These are phyloP conservation scores for Lonicera japonica DNA, from an alignment of 129 eudicot species.

Conservation along the genomic window DNA sequence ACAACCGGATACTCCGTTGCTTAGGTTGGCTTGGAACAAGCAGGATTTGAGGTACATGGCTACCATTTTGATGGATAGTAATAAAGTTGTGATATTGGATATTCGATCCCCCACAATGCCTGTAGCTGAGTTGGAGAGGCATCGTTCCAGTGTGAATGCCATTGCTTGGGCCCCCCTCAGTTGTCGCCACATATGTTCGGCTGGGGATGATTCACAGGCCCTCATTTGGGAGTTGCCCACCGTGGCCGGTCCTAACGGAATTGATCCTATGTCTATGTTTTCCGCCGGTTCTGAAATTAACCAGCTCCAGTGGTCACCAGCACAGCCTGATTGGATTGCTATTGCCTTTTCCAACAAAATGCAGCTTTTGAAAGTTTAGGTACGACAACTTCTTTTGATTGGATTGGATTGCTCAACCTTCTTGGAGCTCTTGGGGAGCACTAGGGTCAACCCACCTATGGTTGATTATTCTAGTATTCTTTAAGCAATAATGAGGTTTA, in stretches of 20 bases:
- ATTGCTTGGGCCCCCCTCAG: slow-evolving; percentile 49
- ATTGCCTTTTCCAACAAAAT: slow-evolving; percentile 37
- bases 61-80: slow-evolving; percentile 39
- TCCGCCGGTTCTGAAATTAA: slow-evolving; percentile 38
- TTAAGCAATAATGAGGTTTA: no score
- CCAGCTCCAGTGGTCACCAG: slow-evolving; percentile 47
- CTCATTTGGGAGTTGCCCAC: slow-evolving; percentile 47
- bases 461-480: no score
- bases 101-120: slow-evolving; percentile 42
- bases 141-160: slow-evolving; percentile 38
- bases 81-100: slow-evolving; percentile 41
- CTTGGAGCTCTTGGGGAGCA: no score
- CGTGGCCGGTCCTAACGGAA: slow-evolving; percentile 35
- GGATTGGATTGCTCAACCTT: no score
- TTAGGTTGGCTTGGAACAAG: slow-evolving; percentile 48
- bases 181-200: slow-evolving; percentile 36
- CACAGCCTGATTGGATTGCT: slow-evolving; percentile 45
- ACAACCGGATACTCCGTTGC: slow-evolving; percentile 35
- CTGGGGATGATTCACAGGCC: slow-evolving; percentile 43
- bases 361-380: slow-evolving; percentile 41
- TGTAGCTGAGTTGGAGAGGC: slow-evolving; percentile 47
- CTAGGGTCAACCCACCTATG: no score
- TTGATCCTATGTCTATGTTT: slow-evolving; percentile 38
- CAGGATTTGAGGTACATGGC: slow-evolving; percentile 57
- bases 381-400: neutral